A percentile compares a stretch with the other conserved stretches of the same genome.
These are phyloP conservation scores for Fraxinus sp. DNA, from an alignment of 305 asterid genomes.

Conservation along the genomic window DNA sequence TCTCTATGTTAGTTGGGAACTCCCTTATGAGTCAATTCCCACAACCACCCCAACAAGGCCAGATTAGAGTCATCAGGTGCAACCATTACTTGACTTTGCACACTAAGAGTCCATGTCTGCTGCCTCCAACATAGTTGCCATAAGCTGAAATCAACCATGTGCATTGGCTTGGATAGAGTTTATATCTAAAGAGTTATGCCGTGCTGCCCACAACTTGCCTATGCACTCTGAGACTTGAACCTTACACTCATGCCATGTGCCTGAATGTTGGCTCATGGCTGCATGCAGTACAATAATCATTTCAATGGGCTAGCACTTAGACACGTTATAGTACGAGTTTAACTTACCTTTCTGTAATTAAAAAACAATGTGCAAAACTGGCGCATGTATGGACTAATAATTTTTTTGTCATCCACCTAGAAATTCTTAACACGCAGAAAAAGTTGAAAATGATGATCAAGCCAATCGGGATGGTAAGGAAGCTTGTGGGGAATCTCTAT, in stretches of 20 bases:
- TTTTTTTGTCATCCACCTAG: background rate
- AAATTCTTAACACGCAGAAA: background rate
- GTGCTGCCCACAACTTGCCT: background rate
- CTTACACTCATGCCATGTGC: background rate
- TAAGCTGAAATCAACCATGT: background rate
- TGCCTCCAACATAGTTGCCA: background rate
- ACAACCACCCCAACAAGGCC: background rate
- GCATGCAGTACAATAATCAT: background rate
- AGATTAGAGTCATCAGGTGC: background rate
- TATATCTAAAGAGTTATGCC: background rate
- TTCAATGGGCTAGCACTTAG: background rate
- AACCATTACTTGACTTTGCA: background rate
- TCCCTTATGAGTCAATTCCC: background rate
- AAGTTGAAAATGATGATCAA: background rate
- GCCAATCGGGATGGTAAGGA: background rate
- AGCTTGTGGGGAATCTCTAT: background rate
- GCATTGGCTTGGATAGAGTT: background rate
- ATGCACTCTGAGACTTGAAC: background rate
- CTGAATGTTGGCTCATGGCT: background rate
- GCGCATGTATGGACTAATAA: background rate
- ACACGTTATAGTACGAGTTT: background rate
- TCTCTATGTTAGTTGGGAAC: background rate
- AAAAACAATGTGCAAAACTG: background rate
- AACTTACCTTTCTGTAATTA: background rate
- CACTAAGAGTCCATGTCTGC: background rate